Evolutionary conservation across 352 stramenopile species (phyloP), one percentile per base, ranked within the genome.

Genomic region (Phytophthora boehmeriae): DNA sequence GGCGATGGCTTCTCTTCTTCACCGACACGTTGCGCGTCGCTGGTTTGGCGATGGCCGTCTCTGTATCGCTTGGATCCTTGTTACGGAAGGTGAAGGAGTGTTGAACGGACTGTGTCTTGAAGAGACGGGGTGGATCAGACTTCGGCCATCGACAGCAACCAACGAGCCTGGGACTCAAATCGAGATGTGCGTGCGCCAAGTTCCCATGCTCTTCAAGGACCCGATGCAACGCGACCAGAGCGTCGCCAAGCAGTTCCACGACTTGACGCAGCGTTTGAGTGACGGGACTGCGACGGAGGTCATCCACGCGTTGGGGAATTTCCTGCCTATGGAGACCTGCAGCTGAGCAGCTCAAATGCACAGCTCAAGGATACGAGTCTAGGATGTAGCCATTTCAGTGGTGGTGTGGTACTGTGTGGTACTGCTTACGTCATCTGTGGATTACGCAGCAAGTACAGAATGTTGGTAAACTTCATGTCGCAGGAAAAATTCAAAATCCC

Each of bases 51-150:
- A 17, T 0, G 60, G 78, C 3, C 66, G 74, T 10, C 73, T 77
- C 52, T 66, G 82, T 42, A 45, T 76, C 9, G 69, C 77, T n/a
- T 85, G 72, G 75, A 70, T 67, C 2, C 50, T 58, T 0, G 53
- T 75, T 17, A 66, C 58, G 0, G 63, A 80, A 22, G 65, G 69
- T 4, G 60, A 66, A 20, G 48, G 64, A 10, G 19, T 41, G 4
- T 27, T 67, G 11, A 70, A 62, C 27, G 65, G 60, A 0, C 47
- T 80, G 35, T 72, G 66, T 44, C 73, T 72, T 43, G 73, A 86
- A 19, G 71, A 86, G 25, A 82, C 65, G 0, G 71, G 73, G 0
- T 86, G 73, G 71, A 43, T 20, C 0, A 47, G 14, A 10, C 20
- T 61, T 0, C 8, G 38, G 13, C 42, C 42, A 28, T 54, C 43